Percentiles rank a stretch among this genome's conserved stretches.
phyloP scores from a whole-genome alignment of 805 yeast genomes.

The Teunomyces aglyptinius region DNA sequence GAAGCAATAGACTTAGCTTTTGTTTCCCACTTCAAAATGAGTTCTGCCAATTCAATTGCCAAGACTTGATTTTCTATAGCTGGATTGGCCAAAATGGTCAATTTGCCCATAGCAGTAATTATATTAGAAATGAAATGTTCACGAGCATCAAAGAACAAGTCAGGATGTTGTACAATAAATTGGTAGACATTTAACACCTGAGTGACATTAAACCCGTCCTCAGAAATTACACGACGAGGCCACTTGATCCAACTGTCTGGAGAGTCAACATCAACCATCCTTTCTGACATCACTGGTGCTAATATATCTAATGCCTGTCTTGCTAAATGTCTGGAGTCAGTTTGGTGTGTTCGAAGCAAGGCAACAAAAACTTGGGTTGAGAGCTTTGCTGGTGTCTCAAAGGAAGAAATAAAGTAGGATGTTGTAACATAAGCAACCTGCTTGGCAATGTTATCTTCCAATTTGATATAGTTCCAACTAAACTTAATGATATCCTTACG shows the following conservation, averaged over 20 bases:
- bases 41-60: constrained; percentile 86
- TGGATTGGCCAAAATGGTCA: constrained; percentile 74
- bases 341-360: constrained; percentile 75
- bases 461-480: constrained; percentile 88
- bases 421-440: constrained; percentile 92
- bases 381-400: constrained; percentile 83
- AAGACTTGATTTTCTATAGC: constrained; percentile 77
- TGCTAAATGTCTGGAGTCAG: constrained; percentile 79
- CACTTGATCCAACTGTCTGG: constrained; percentile 82
- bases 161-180: constrained; percentile 82
- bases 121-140: constrained; percentile 88
- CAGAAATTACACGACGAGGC: constrained; percentile 89
- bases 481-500: constrained; percentile 87
- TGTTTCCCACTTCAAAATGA: constrained; percentile 83
- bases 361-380: constrained; percentile 94
- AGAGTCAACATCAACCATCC: constrained; percentile 56
- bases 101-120: constrained; percentile 87
- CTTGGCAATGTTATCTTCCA: constrained; percentile 85
- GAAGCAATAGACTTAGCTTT: constrained; percentile 31
- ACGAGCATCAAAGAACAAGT: constrained; percentile 78
- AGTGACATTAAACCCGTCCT: constrained; percentile 81
- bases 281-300: constrained; percentile 79
- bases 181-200: constrained; percentile 88
- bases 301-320: constrained; percentile 82
- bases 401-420: constrained; percentile 79